These are phyloP conservation scores for Saxophila tyrrhenica DNA, from an alignment of 495 filamentous ascomycete species.

Conservation along the genomic window DNA sequence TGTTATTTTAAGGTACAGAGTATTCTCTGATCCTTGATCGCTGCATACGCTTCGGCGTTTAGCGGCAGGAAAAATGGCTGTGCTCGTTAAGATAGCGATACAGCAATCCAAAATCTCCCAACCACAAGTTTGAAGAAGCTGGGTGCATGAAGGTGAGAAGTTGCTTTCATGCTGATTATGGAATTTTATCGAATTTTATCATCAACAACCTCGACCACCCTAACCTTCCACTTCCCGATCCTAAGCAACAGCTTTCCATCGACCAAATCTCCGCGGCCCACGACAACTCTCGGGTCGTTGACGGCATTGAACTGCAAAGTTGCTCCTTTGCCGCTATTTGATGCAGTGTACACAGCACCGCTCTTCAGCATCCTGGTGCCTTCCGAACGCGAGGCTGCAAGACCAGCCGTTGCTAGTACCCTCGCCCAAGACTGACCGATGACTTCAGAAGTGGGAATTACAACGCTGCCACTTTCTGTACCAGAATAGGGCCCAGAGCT, in stretches of 20 bases:
- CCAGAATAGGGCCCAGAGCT: neutral
- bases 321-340: conserved; percentile 25
- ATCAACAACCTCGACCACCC: conserved; percentile 54
- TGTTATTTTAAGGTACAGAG: neutral
- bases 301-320: conserved; percentile 26
- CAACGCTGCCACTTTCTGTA: neutral
- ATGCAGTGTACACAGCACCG: conserved; percentile 20
- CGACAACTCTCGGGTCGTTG: neutral
- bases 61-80: neutral
- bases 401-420: conserved; percentile 14
- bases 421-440: conserved; percentile 8
- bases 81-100: neutral
- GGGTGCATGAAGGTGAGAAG: too few relatives aligned
- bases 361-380: conserved; percentile 11
- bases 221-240: conserved; percentile 70
- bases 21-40: neutral
- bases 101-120: neutral
- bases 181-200: neutral
- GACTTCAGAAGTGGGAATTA: neutral
- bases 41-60: neutral
- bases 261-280: conserved; percentile 43
- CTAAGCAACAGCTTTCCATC: conserved; percentile 57
- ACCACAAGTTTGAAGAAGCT: neutral
- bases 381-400: conserved; percentile 13
- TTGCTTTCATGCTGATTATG: neutral